These are phyloP conservation scores for Aspergillus quadricinctus DNA, from an alignment of 2,329 filamentous ascomycete species.

Conservation along the genomic window DNA sequence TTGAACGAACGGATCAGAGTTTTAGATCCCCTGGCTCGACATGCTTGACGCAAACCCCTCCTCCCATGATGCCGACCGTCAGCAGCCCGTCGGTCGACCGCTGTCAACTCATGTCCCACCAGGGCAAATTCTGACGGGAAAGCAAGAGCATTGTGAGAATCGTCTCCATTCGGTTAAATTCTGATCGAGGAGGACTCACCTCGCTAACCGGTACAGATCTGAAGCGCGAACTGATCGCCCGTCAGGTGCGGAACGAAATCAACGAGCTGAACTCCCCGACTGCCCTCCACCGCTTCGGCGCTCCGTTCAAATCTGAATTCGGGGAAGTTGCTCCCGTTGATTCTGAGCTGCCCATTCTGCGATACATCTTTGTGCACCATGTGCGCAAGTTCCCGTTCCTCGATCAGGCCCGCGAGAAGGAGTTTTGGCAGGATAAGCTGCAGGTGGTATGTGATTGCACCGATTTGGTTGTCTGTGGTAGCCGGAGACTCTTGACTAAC, in stretches of 20 bases:
- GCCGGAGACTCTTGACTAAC: neutral
- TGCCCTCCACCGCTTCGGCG: slow-evolving; percentile 88
- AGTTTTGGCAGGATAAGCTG: slow-evolving; percentile 98
- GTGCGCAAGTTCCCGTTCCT: slow-evolving; percentile 97
- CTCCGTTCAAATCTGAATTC: slow-evolving; percentile 86
- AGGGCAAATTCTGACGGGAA: slow-evolving; percentile 72
- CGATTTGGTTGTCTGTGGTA: neutral
- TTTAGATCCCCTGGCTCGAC: slow-evolving; percentile 1
- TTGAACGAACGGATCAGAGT: slow-evolving; percentile 2
- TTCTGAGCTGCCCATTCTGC: slow-evolving; percentile 85
- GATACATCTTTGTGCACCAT: slow-evolving; percentile 98
- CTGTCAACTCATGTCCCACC: slow-evolving; percentile 33
- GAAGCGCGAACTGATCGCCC: slow-evolving; percentile 87
- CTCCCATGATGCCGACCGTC: slow-evolving; percentile 9
- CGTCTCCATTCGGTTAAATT: neutral
- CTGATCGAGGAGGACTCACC: neutral
- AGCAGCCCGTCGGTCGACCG: slow-evolving; percentile 3
- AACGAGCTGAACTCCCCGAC: slow-evolving; percentile 90
- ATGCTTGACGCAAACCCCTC: neutral
- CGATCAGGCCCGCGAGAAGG: slow-evolving; percentile 94
- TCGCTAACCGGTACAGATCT: slow-evolving; percentile 58
- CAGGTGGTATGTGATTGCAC: slow-evolving; percentile 66
- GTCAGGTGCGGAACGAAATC: slow-evolving; percentile 88
- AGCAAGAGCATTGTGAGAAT: slow-evolving; percentile 88
- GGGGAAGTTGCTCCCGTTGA: slow-evolving; percentile 91